Evolutionary conservation across 495 filamentous ascomycete genomes (phyloP).

Genomic region (Neurospora hispaniola): DNA sequence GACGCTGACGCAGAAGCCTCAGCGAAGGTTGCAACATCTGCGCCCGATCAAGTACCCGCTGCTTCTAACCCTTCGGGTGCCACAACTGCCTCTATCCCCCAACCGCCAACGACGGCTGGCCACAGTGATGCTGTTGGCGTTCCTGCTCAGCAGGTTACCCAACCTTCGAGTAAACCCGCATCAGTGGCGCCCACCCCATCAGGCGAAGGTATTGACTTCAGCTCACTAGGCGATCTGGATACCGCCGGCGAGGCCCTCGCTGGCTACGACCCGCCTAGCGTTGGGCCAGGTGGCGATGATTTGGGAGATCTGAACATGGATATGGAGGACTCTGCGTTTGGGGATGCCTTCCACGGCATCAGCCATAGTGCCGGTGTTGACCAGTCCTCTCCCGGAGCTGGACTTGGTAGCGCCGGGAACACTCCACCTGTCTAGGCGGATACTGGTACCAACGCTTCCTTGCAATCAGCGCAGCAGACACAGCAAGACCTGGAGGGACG

Average conservation of each 20-base stretch:
- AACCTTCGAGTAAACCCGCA: conserved; percentile 22
- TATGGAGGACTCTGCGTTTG: conserved; percentile 47
- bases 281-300: conserved; percentile 23
- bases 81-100: conserved; percentile 4
- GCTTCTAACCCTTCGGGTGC: not conserved
- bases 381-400: not conserved
- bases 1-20: conserved; percentile 13
- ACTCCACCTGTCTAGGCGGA: not conserved
- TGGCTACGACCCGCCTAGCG: conserved; percentile 24
- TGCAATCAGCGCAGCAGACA: not conserved
- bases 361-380: conserved; percentile 7
- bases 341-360: conserved; percentile 45
- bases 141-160: not conserved
- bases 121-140: conserved; percentile 1
- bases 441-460: not conserved
- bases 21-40: conserved; percentile 13
- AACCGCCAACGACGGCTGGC: conserved; percentile 12
- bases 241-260: conserved; percentile 39
- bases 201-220: conserved; percentile 30
- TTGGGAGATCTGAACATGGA: conserved; percentile 35
- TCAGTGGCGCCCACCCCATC: conserved; percentile 30
- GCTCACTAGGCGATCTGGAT: conserved; percentile 42
- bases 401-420: not conserved
- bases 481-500: not conserved
- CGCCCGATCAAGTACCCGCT: conserved; percentile 22